Conservation (phyloP, 1,284 basidiomycete genomes). For the Cystobasidium sp. region DNA sequence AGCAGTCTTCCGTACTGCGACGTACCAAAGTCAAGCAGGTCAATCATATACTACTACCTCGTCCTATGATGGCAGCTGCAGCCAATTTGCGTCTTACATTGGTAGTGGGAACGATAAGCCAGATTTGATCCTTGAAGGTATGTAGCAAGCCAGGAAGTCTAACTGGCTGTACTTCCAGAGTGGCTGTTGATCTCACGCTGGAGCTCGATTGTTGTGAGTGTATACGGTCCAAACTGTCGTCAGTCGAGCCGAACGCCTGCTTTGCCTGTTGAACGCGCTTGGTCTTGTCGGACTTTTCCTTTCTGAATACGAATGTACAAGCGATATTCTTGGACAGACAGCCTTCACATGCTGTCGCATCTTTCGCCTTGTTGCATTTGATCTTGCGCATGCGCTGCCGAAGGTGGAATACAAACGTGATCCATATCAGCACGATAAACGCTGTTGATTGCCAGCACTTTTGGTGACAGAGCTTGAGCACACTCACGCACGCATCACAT, state of each 20-base stretch:
- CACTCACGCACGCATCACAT: slow-evolving; percentile 33
- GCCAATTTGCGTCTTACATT: background rate
- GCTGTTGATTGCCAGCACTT: too few species aligned
- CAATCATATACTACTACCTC: background rate
- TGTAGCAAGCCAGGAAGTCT: background rate
- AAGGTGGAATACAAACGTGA: background rate
- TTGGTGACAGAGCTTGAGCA: background rate
- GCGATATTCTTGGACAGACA: slow-evolving; percentile 17
- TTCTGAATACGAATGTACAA: slow-evolving; percentile 20
- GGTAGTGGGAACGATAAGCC: slow-evolving; percentile 17
- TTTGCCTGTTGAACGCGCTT: slow-evolving; percentile 23
- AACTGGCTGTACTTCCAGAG: background rate
- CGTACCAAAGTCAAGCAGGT: background rate
- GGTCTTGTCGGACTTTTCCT: slow-evolving; percentile 6
- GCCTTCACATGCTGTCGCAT: background rate
- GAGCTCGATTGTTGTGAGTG: too few species aligned
- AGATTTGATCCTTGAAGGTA: slow-evolving; percentile 5
- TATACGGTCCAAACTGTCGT: background rate
- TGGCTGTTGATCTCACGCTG: background rate
- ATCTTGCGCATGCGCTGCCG: slow-evolving; percentile 13
- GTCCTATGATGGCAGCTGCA: too few species aligned
- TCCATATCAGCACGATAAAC: background rate
- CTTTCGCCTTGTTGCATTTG: slow-evolving; percentile 1
- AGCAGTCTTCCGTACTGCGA: background rate
- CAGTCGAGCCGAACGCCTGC: slow-evolving; percentile 1